Conservation (phyloP, 2,329 filamentous ascomycete genomes). For the Calonectria leucothoes region DNA sequence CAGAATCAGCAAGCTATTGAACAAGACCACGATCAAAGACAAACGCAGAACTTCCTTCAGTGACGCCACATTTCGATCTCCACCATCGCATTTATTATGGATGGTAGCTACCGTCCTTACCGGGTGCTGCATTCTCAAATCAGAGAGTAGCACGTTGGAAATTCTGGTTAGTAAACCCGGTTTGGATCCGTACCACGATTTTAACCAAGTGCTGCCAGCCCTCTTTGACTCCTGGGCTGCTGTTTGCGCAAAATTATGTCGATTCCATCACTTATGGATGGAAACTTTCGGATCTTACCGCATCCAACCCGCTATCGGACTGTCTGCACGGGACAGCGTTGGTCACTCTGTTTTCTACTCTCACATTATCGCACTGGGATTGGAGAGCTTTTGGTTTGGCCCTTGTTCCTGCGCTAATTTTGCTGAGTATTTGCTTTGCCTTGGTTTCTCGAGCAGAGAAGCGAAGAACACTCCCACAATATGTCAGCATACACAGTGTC, state of each 20-base stretch:
- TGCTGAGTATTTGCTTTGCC: not conserved
- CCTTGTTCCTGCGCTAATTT: not conserved
- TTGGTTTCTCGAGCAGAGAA: not conserved
- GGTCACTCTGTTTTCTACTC: not conserved
- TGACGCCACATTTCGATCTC: not conserved
- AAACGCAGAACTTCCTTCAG: not conserved
- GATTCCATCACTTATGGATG: not conserved
- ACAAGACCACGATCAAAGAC: not conserved
- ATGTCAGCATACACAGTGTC: not conserved
- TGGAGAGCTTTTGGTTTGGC: not conserved
- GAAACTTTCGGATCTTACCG: not conserved
- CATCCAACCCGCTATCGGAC: not conserved
- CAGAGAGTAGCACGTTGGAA: not conserved
- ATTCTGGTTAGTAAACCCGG: not conserved
- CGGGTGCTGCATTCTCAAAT: not conserved
- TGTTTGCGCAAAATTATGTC: not conserved
- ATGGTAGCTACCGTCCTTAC: not conserved
- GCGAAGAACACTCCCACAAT: not conserved
- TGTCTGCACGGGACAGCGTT: not conserved
- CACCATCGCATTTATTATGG: not conserved
- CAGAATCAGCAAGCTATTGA: not conserved
- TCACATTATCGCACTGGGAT: not conserved
- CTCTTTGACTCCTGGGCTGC: not conserved
- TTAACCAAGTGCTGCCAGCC: not conserved
- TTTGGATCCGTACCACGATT: not conserved